A percentile compares a stretch with the other conserved stretches of the same genome.
Conservation (phyloP, 345 rosid genomes). For the Ailanthus altissimus region DNA sequence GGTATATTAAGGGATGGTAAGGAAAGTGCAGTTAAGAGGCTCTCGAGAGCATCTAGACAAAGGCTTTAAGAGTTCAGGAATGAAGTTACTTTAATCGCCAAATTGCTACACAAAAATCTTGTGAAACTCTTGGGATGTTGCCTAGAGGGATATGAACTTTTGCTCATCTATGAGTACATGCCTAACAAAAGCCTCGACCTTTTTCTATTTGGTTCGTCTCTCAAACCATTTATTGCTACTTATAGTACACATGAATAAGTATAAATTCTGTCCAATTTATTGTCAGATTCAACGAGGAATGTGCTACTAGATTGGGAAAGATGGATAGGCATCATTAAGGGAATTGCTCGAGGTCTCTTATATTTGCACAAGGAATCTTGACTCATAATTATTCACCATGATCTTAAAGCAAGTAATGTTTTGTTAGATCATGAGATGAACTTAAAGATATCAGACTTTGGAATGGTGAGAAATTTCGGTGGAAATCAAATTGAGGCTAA, state of each 20-base stretch:
- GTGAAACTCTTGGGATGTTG: slow-evolving; percentile 22
- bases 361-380: too few relatives aligned
- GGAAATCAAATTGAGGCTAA: too few relatives aligned
- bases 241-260: too few relatives aligned
- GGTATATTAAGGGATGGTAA: not conserved
- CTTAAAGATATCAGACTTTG: not conserved
- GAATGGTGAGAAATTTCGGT: too few relatives aligned
- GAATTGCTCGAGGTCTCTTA: too few relatives aligned
- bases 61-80: slow-evolving; percentile 23
- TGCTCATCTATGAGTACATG: slow-evolving; percentile 24
- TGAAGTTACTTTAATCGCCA: slow-evolving; percentile 16
- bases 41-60: slow-evolving; percentile 20
- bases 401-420: not conserved
- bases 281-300: not conserved
- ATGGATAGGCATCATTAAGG: not conserved
- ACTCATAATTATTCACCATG: too few relatives aligned
- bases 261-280: not conserved
- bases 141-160: slow-evolving; percentile 16
- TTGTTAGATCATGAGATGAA: not conserved
- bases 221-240: not conserved
- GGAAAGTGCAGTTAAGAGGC: not conserved
- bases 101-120: slow-evolving; percentile 24
- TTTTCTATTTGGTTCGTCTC: slow-evolving; percentile 20
- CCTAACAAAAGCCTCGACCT: slow-evolving; percentile 27
- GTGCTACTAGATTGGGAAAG: not conserved